A percentile compares a stretch with the other conserved stretches of the same genome.
Evolutionary conservation across 768 basidiomycete species (phyloP).

Genomic region (Leccinum truebloodii): DNA sequence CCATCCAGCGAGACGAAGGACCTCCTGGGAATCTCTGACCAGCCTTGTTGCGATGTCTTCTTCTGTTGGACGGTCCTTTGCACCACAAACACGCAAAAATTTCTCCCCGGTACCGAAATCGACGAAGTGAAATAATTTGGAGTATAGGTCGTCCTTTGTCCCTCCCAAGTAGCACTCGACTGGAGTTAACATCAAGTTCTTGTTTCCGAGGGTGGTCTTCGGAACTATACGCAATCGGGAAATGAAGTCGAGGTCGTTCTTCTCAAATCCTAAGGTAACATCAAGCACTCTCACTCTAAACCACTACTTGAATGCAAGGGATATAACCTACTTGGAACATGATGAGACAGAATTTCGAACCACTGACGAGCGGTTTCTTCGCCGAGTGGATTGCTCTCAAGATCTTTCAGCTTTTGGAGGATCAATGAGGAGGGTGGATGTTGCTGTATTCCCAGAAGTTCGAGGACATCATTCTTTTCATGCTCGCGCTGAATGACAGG

Average conservation of each 20-base stretch:
- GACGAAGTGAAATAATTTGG: conserved; percentile 48
- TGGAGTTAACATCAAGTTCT: conserved; percentile 42
- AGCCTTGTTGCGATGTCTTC: conserved; percentile 71
- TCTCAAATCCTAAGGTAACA: conserved; percentile 50
- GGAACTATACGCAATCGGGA: conserved; percentile 67
- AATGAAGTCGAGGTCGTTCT: conserved; percentile 54
- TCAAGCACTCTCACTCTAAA: neutral
- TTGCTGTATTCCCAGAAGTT: no score
- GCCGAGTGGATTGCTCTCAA: conserved; percentile 49
- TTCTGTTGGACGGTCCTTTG: conserved; percentile 78
- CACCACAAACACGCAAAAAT: conserved; percentile 83
- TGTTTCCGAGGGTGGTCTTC: conserved; percentile 31
- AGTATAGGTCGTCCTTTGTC: conserved; percentile 55
- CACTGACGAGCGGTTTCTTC: conserved; percentile 54
- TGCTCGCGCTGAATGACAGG: no score
- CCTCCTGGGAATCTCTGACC: conserved; percentile 60
- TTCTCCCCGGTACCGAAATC: conserved; percentile 81
- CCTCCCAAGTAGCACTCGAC: conserved; percentile 55
- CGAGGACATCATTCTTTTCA: no score
- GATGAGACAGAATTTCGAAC: conserved; percentile 65
- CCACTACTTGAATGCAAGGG: conserved; percentile 43
- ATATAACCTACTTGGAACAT: conserved; percentile 49
- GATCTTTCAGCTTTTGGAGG: conserved; percentile 44
- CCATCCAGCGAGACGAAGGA: conserved; percentile 69
- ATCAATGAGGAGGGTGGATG: conserved; percentile 64